Conservation (phyloP, 495 filamentous ascomycete genomes). For the Hyphodiscus hymeniophilus region DNA sequence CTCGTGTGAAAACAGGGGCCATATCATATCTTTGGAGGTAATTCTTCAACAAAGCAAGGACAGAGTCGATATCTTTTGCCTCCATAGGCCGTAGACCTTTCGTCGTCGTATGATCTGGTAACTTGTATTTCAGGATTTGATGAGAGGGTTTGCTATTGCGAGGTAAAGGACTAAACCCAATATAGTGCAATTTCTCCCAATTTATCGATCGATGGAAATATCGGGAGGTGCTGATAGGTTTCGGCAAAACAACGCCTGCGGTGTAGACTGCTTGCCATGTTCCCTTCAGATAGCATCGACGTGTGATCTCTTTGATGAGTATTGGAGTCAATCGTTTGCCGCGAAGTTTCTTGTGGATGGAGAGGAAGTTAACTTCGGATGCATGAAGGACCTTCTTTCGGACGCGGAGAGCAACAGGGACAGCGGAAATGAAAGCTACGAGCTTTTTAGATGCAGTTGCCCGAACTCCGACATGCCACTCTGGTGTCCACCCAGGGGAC, state of each 20-base stretch:
- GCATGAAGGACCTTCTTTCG: constrained; percentile 64
- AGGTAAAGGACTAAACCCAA: constrained; percentile 82
- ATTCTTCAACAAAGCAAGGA: constrained; percentile 63
- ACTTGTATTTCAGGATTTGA: constrained; percentile 70
- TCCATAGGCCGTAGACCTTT: constrained; percentile 73
- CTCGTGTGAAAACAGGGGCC: constrained; percentile 68
- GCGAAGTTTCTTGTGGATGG: constrained; percentile 94
- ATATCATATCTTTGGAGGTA: constrained; percentile 76
- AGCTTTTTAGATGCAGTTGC: constrained; percentile 68
- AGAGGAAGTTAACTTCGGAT: constrained; percentile 96
- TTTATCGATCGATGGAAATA: constrained; percentile 91
- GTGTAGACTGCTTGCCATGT: constrained; percentile 96
- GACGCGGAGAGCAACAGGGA: constrained; percentile 74
- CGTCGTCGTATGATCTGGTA: constrained; percentile 63
- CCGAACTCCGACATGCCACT: constrained; percentile 94
- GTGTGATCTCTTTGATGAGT: constrained; percentile 94
- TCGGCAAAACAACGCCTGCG: constrained; percentile 80
- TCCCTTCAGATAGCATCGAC: constrained; percentile 70
- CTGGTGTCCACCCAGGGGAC: constrained; percentile 87
- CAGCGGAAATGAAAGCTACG: constrained; percentile 89
- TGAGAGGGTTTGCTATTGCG: constrained; percentile 68
- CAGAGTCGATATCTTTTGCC: constrained; percentile 69
- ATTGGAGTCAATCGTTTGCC: constrained; percentile 85
- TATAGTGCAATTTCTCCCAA: constrained; percentile 92
- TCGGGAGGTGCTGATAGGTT: constrained; percentile 80